Conservation (phyloP, 2,329 filamentous ascomycete genomes). For the Apiospora sp. region DNA sequence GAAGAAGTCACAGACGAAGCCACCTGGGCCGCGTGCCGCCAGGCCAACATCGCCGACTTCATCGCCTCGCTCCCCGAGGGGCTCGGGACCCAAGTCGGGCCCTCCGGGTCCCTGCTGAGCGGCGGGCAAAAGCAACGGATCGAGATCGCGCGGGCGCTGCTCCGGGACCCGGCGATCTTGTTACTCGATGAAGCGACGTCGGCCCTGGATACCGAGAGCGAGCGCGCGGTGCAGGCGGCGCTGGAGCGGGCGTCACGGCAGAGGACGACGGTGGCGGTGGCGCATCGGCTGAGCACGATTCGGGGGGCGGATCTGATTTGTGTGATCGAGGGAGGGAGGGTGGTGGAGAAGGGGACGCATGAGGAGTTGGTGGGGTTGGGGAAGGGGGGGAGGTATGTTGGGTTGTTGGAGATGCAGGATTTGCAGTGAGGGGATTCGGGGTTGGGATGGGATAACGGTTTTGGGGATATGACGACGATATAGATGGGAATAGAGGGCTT, state of each 20-base stretch:
- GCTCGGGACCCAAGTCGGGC: constrained; percentile 50
- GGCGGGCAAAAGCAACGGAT: constrained; percentile 57
- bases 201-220: constrained; percentile 30
- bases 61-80: constrained; percentile 57
- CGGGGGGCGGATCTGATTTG: constrained; percentile 60
- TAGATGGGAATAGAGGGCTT: too few relatives aligned
- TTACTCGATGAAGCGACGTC: constrained; percentile 50
- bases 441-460: too few relatives aligned
- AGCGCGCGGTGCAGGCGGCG: constrained; percentile 31
- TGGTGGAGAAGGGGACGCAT: constrained; percentile 63
- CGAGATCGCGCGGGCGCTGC: constrained; percentile 52
- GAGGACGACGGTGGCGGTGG: constrained; percentile 52
- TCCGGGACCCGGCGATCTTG: constrained; percentile 50
- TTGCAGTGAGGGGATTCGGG: constrained; percentile 52
- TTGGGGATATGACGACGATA: too few relatives aligned
- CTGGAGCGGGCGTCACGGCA: constrained; percentile 22
- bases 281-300: constrained; percentile 38
- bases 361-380: constrained; percentile 59
- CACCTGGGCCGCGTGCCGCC: constrained; percentile 29
- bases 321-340: constrained; percentile 61
- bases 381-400: constrained; percentile 75
- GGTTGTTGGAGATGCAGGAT: constrained; percentile 82
- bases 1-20: constrained; percentile 56
- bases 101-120: constrained; percentile 37
- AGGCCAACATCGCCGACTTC: constrained; percentile 49